Evolutionary conservation across 1,284 basidiomycete genomes (phyloP).

Genomic region (Sporisorium reilianum): DNA sequence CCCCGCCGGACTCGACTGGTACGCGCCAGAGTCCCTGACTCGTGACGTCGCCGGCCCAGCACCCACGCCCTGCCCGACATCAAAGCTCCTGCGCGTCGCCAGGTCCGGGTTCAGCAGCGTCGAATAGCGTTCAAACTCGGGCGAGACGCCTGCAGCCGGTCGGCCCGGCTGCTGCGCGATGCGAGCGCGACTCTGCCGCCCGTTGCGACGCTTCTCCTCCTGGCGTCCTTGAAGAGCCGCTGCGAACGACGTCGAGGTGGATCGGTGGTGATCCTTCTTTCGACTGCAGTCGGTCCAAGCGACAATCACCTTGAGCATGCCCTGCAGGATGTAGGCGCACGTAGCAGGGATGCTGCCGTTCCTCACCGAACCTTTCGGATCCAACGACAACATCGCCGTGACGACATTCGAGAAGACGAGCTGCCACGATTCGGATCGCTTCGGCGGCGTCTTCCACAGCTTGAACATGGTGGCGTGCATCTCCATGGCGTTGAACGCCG

Average conservation of each 20-base stretch:
- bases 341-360: conserved; percentile 47
- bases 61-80: conserved; percentile 10
- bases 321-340: conserved; percentile 39
- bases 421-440: conserved; percentile 42
- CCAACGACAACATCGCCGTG: conserved; percentile 20
- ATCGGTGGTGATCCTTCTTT: conserved; percentile 34
- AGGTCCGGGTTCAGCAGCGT: conserved; percentile 7
- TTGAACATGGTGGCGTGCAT: conserved; percentile 49
- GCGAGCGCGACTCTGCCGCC: not conserved
- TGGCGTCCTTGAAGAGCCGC: not conserved
- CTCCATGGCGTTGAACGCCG: conserved; percentile 46
- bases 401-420: conserved; percentile 32
- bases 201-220: not conserved
- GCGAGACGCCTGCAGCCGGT: not conserved
- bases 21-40: not conserved
- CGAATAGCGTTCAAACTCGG: conserved; percentile 11
- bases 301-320: conserved; percentile 43
- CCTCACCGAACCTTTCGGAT: conserved; percentile 33
- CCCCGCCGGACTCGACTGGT: not conserved
- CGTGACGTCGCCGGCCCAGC: not conserved
- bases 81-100: conserved; percentile 9
- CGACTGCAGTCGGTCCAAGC: conserved; percentile 38
- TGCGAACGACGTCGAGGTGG: conserved; percentile 1
- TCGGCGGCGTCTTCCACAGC: conserved; percentile 41
- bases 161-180: not conserved